Evolutionary conservation across 179 eudicot species (phyloP), one percentile per base, ranked within the genome.

Genomic region (Beta macrorhiza): DNA sequence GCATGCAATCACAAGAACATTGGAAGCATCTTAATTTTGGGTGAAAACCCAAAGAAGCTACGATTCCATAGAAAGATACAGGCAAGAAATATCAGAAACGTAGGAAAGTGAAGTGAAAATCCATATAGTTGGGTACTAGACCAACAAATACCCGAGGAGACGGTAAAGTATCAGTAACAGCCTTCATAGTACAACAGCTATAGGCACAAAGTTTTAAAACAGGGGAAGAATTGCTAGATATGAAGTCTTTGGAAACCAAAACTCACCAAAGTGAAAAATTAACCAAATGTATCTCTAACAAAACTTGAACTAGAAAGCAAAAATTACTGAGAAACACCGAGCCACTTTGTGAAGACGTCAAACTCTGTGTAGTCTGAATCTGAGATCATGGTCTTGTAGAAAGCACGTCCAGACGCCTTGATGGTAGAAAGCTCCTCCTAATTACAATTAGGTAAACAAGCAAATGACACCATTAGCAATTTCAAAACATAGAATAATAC

Each of bases 371-470:
- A 92, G 78, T 92, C 94, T 29, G 93, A 89, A 85, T 93, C 93
- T 0, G 97, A 93, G 51, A 93, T 93, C 97, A 92, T 92, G 4
- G 97, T 93, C 90, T 92, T 80, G 91, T 88, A 92, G 93, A 91
- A 92, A 0, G 91, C 84, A 65, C 89, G 89, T 8, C 93, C 92
- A 47, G 93, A 89, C 1, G 92, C 91, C 82, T 90, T 92, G 76
- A 92, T 85, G 8, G 80, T 77, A 25, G 81, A 42, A 44, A 84
- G 88, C 82, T 89, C 96, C 95, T 93, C 96, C 96, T 93, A 88
- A 1, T 10, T 19, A 74, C 2, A 12, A 9, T 17, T 32, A 10
- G 45, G 0, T 0, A 5, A 62, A 7, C 5, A 57, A 64, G 57
- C 51, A n/a, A 25, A 3, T 25, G 12, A 13, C 42, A 51, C 11